phyloP scores from a whole-genome alignment of 1,284 basidiomycete genomes.

The Porodaedalea pini region DNA sequence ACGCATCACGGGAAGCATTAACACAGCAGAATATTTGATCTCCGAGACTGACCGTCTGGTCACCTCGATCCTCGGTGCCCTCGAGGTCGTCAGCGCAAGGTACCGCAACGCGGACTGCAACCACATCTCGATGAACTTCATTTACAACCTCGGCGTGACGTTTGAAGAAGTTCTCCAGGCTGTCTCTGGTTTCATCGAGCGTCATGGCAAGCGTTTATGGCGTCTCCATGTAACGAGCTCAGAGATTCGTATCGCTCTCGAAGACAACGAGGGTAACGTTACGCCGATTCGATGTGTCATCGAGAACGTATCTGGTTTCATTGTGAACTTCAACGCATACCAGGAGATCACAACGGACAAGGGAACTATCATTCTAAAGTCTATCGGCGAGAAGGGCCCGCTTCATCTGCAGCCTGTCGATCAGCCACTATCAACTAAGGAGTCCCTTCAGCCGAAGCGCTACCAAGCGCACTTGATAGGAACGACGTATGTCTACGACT shows the following conservation, averaged over 20 bases:
- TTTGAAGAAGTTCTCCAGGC: constrained; percentile 97
- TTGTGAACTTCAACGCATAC: constrained; percentile 99
- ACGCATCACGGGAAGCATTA: constrained; percentile 87
- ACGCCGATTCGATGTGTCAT: constrained; percentile 97
- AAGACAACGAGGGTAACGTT: constrained; percentile 89
- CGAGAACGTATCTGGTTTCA: constrained; percentile 98
- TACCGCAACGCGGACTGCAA: constrained; percentile 91
- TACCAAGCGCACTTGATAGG: constrained; percentile 99
- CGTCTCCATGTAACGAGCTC: constrained; percentile 96
- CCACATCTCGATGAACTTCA: constrained; percentile 97
- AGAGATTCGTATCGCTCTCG: constrained; percentile 93
- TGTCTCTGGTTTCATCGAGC: constrained; percentile 96
- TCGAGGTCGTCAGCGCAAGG: constrained; percentile 87
- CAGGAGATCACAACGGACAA: constrained; percentile 97
- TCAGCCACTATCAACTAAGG: constrained; percentile 93
- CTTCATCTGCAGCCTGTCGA: constrained; percentile 92
- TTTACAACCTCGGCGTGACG: constrained; percentile 92
- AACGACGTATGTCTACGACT: constrained; percentile 98
- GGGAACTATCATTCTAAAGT: constrained; percentile 91
- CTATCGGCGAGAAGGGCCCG: constrained; percentile 92
- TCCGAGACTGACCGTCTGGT: constrained; percentile 97
- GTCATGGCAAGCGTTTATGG: constrained; percentile 97
- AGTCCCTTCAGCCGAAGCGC: constrained; percentile 97
- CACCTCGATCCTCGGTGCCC: constrained; percentile 89
- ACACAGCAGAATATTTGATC: constrained; percentile 93